Base-by-base conservation (phyloP, 129 eudicot genomes). In the Flaveria robusta region DNA sequence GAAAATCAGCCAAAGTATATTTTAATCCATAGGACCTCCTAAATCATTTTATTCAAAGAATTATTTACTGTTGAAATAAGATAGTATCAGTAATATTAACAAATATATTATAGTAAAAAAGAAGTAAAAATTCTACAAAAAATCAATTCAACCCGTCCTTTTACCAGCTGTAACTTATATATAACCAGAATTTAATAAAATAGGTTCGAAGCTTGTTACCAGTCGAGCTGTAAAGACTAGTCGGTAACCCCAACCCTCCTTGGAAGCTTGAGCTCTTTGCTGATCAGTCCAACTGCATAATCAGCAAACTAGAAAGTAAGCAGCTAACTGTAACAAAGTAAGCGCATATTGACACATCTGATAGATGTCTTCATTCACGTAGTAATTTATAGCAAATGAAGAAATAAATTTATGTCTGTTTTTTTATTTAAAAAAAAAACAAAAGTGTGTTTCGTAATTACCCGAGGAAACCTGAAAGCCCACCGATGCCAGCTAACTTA, bases 401-500 rank as follows among this genome's bases (percentile, higher is more conserved):
- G 27, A 26, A 69, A 20, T 41, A 49, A 8, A 49, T 64, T 54
- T 71, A 58, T 6, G 27, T 50, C 10, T 14, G 41, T 22, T 70
- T 24, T 13, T 60, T 8, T 13, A 14, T 26, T 12, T 2, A 15
- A 15, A 63, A 18, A 29, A 4, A 60, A 46, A 23, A 74, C 2
- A n/a, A 10, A 50, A 58, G 42, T 6, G 23, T n/a, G 29, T 51
- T 74, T 18, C 51, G 31, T 42, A 74, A 43, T 82, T 84, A 94
- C 99, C 99, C 97, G 10, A 91, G 97, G 70, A 91, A 94, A 81
- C 86, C 96, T 16, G 99, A 91, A 67, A 94, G 85, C 22, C 99
- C 97, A 34, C 99, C 99, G 3, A 91, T 87, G 72, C 97, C 99
- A 9, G 97, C 96, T 73, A 94, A 82, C 81, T 84, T 94, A 64